These are phyloP conservation scores for Leccinum griseonigrum DNA, from an alignment of 1,284 basidiomycete genomes.

Conservation along the genomic window DNA sequence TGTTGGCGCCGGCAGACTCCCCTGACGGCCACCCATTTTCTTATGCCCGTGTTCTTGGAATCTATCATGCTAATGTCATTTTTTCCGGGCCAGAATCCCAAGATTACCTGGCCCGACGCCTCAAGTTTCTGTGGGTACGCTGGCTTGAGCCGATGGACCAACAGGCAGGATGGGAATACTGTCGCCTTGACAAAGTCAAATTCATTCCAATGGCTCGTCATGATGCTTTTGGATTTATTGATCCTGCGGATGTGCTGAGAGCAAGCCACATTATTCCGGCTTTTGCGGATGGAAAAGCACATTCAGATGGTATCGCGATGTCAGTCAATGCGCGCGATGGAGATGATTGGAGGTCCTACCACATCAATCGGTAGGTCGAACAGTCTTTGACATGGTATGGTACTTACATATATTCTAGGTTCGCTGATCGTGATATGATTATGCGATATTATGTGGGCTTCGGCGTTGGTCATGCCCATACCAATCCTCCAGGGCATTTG, in stretches of 20 bases:
- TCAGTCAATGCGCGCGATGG: not conserved
- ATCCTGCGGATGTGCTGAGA: not conserved
- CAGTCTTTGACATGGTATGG: not conserved
- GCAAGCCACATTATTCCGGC: not conserved
- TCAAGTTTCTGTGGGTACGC: not conserved
- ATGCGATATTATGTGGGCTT: not conserved
- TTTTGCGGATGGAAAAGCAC: not conserved
- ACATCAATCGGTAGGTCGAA: not conserved
- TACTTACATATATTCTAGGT: not conserved
- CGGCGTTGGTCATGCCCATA: not conserved
- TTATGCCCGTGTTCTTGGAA: not conserved
- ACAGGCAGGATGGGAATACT: not conserved
- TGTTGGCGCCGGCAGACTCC: not conserved
- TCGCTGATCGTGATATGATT: not conserved
- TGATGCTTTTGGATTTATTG: not conserved
- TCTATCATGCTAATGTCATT: not conserved
- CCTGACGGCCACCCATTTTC: not conserved
- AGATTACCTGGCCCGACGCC: not conserved
- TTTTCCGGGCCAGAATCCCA: not conserved
- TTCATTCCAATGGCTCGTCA: not conserved
- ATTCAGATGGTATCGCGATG: not conserved
- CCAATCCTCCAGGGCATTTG: not conserved
- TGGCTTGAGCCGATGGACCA: not conserved
- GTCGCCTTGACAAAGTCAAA: not conserved
- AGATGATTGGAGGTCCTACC: not conserved